Conservation (phyloP, 192 early-diverging fungal genomes). For the Chytriomyces confervae region DNA sequence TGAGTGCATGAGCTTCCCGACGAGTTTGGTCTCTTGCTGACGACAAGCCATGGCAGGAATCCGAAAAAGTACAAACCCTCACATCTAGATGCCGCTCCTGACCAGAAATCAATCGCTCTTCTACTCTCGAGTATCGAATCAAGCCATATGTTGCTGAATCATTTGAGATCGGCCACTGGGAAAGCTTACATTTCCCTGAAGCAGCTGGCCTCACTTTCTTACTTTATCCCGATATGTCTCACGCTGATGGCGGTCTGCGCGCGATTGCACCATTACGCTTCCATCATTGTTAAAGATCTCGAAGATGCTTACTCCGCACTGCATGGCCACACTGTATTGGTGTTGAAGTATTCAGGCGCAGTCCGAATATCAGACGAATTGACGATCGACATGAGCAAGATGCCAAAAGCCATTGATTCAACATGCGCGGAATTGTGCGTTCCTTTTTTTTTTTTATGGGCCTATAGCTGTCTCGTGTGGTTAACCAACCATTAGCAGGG, state of each 20-base stretch:
- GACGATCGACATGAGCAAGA: too few relatives aligned
- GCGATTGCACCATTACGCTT: background rate
- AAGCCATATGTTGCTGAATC: background rate
- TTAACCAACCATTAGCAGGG: too few relatives aligned
- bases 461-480: too few relatives aligned
- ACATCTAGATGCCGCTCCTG: background rate
- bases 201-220: background rate
- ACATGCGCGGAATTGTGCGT: too few relatives aligned
- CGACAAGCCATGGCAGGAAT: background rate
- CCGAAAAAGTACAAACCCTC: background rate
- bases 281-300: background rate
- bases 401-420: too few relatives aligned
- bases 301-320: background rate
- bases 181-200: background rate
- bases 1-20: background rate
- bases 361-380: too few relatives aligned
- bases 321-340: background rate
- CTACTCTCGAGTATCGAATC: background rate
- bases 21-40: too few relatives aligned
- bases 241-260: background rate
- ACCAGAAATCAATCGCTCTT: background rate
- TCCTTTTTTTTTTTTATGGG: too few relatives aligned
- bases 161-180: background rate
- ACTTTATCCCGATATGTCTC: background rate
- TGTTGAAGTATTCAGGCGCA: too few relatives aligned